phyloP scores from a whole-genome alignment of 2,329 filamentous ascomycete species.

The Aspergillus glaucus region DNA sequence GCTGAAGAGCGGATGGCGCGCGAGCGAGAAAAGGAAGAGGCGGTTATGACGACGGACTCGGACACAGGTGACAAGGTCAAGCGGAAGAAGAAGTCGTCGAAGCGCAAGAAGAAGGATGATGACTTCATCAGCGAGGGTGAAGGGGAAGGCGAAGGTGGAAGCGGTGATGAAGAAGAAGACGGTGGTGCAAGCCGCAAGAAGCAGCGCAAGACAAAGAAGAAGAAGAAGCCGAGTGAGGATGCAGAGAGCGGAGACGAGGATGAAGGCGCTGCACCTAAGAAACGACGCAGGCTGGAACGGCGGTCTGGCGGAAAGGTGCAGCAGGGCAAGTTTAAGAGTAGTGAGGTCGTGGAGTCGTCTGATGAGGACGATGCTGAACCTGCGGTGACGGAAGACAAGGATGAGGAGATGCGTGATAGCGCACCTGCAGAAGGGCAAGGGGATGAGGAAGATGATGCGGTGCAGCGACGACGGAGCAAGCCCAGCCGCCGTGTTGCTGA shows the following conservation, averaged over 20 bases:
- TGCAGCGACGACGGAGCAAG: conserved; percentile 30
- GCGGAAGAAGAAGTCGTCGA: conserved; percentile 59
- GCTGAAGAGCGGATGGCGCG: conserved; percentile 67
- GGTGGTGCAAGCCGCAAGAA: not conserved
- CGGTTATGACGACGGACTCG: conserved; percentile 72
- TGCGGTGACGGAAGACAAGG: conserved; percentile 10
- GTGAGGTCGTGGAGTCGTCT: conserved; percentile 74
- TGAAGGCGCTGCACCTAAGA: conserved; percentile 42
- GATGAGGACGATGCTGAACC: conserved; percentile 37
- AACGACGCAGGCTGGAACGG: conserved; percentile 55
- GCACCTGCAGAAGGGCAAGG: conserved; percentile 38
- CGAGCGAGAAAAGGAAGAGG: conserved; percentile 61
- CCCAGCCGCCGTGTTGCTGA: conserved; percentile 29
- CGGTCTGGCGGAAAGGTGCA: conserved; percentile 39
- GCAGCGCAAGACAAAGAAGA: conserved; percentile 15
- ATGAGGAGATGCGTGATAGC: conserved; percentile 23
- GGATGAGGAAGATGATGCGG: conserved; percentile 31
- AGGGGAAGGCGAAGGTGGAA: conserved; percentile 36
- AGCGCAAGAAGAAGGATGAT: conserved; percentile 57
- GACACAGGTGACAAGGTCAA: conserved; percentile 78
- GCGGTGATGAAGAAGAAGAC: conserved; percentile 1
- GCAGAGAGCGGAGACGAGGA: conserved; percentile 27
- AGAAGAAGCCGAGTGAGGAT: conserved; percentile 22
- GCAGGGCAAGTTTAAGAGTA: conserved; percentile 71
- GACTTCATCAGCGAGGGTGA: conserved; percentile 30